Conservation (phyloP, 257 asterid species). For the Lantana camara region DNA sequence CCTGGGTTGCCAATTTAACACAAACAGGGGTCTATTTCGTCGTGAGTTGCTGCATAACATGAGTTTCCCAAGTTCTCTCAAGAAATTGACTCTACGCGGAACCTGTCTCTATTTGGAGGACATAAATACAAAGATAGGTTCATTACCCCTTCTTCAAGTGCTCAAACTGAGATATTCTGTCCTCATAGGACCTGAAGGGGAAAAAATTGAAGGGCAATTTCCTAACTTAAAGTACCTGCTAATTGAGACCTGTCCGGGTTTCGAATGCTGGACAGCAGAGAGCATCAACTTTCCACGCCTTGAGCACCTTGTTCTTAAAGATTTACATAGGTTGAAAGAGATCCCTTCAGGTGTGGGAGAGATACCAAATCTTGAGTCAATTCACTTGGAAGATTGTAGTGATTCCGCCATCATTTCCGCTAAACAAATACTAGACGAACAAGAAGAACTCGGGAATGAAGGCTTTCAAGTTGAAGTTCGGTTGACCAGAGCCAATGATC, state of each 20-base stretch:
- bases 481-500: too few relatives aligned
- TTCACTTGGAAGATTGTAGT: background rate
- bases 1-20: background rate
- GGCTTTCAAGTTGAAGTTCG: background rate
- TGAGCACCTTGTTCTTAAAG: background rate
- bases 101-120: too few relatives aligned
- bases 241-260: background rate
- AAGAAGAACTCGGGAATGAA: background rate
- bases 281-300: background rate
- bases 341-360: background rate
- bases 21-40: background rate
- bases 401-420: background rate
- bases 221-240: background rate
- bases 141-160: background rate
- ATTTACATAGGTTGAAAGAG: background rate
- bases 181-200: background rate
- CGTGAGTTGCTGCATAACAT: background rate
- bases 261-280: background rate
- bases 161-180: background rate
- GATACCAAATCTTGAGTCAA: slow-evolving; percentile 1
- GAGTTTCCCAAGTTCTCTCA: background rate
- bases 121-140: too few relatives aligned
- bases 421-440: background rate
- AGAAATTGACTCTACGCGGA: background rate
- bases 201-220: background rate